Conservation (phyloP, 345 rosid genomes). For the Camelina hispida region DNA sequence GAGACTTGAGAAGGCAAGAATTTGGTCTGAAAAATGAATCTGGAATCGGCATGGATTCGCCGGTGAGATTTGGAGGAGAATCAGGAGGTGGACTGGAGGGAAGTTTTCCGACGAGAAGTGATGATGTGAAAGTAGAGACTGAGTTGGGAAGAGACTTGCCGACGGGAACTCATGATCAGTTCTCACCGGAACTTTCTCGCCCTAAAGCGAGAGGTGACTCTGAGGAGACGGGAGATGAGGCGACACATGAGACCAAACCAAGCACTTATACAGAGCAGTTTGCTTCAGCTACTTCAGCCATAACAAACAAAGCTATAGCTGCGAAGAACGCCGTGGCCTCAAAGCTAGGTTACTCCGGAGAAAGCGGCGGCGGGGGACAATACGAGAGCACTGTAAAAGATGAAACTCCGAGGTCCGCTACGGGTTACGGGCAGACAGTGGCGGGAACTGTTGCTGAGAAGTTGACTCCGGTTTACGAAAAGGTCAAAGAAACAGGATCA, state of each 20-base stretch:
- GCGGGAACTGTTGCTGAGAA: constrained; percentile 52
- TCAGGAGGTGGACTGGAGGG: constrained; percentile 16
- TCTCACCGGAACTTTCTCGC: constrained; percentile 54
- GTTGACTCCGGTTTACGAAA: constrained; percentile 56
- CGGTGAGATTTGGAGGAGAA: background rate
- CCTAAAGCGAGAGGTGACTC: background rate
- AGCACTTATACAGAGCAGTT: constrained; percentile 51
- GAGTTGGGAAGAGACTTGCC: constrained; percentile 19
- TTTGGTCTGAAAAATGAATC: background rate
- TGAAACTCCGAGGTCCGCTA: constrained; percentile 24
- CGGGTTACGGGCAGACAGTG: constrained; percentile 57
- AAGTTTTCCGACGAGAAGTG: constrained; percentile 1
- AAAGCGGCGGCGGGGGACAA: constrained; percentile 28
- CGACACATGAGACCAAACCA: constrained; percentile 19
- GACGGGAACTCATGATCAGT: constrained; percentile 55
- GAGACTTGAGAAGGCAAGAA: constrained; percentile 10
- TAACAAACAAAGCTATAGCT: constrained; percentile 52
- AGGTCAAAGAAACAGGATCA: constrained; percentile 55
- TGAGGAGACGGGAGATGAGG: constrained; percentile 4
- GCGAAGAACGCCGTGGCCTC: constrained; percentile 62
- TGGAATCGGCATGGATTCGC: background rate
- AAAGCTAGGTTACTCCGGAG: constrained; percentile 57
- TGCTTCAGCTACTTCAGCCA: constrained; percentile 52
- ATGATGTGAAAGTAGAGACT: constrained; percentile 27
- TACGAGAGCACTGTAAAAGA: background rate